Evolutionary conservation across 805 yeast genomes (phyloP), one percentile per base, ranked within the genome.

Genomic region (Cyberlindnera mycetangii): DNA sequence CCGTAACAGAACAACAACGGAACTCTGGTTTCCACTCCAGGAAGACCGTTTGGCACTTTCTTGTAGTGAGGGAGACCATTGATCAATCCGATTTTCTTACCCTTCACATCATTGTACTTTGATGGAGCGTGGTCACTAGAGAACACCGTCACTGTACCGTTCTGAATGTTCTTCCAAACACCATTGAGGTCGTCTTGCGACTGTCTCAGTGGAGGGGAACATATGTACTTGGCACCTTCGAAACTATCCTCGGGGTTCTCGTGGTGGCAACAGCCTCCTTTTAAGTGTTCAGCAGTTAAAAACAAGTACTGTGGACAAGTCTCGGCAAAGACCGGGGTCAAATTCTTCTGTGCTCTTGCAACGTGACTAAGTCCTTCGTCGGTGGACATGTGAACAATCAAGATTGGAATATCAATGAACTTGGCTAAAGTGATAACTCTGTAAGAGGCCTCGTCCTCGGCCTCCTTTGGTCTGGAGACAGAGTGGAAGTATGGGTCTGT

Each of bases 261-360:
- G 43, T 62, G 58, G 41, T 60, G 55, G 28, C 56, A 55, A 18
- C 59, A 53, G 14, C 47, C 50, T 3, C 57, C 56, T 42, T 63
- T 62, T 42, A 70, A 51, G 18, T 58, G 59, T 31, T 69, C 72
- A 25, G 70, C 66, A 3, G 75, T 70, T 20, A 74, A 51, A 43
- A 71, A 68, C 22, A 73, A 55, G 48, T 74, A 74, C 58, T 74
- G 79, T 10, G 78, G 78, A 49, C 79, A 74, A 1, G 79, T 73
- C 50, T 74, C 78, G 7, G 76, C 75, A 51, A 60, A 69, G 4
- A 74, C 62, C n/a, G 77, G 76, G 18, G 63, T 54, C 44, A 66
- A 54, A 15, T 62, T 52, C 28, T 65, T 65, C 56, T 73, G 77
- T 0, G 78, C 76, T 3, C 51, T 57, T 38, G 68, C 62, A 28